phyloP scores from a whole-genome alignment of 2,329 filamentous ascomycete species.

The Xylaria sp. region DNA sequence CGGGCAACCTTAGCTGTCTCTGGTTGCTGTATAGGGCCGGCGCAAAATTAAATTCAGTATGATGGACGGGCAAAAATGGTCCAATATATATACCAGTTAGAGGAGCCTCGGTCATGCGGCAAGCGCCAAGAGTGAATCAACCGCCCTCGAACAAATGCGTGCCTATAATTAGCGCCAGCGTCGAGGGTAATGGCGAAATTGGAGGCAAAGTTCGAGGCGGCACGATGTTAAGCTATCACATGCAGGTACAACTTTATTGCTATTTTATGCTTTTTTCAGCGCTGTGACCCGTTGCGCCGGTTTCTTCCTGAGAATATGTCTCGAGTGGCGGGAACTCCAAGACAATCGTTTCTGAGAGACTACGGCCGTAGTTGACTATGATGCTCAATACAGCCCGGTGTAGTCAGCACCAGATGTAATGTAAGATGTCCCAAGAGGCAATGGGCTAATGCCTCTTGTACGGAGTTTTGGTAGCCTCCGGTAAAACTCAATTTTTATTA shows the following conservation, averaged over 20 bases:
- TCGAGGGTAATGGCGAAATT: neutral
- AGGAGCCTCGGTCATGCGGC: neutral
- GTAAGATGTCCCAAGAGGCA: too few relatives aligned
- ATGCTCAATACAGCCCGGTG: neutral
- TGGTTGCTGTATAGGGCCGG: conserved; percentile 40
- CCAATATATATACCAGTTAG: neutral
- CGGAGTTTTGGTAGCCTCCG: neutral
- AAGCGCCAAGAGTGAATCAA: neutral
- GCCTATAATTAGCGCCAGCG: neutral
- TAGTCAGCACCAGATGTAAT: neutral
- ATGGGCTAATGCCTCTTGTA: too few relatives aligned
- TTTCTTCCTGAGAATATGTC: neutral
- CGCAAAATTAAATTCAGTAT: conserved; percentile 29
- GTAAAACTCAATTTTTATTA: neutral
- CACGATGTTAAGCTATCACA: neutral
- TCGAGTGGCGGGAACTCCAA: neutral
- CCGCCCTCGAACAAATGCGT: neutral
- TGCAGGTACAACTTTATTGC: neutral
- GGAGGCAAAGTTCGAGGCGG: neutral
- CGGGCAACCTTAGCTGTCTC: conserved; percentile 56
- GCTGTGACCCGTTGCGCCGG: neutral
- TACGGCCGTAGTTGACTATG: neutral
- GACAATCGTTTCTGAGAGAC: neutral
- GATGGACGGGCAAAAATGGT: neutral
- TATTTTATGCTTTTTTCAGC: too few relatives aligned